phyloP scores from a whole-genome alignment of 495 filamentous ascomycete genomes.

The Xylaria acuta region DNA sequence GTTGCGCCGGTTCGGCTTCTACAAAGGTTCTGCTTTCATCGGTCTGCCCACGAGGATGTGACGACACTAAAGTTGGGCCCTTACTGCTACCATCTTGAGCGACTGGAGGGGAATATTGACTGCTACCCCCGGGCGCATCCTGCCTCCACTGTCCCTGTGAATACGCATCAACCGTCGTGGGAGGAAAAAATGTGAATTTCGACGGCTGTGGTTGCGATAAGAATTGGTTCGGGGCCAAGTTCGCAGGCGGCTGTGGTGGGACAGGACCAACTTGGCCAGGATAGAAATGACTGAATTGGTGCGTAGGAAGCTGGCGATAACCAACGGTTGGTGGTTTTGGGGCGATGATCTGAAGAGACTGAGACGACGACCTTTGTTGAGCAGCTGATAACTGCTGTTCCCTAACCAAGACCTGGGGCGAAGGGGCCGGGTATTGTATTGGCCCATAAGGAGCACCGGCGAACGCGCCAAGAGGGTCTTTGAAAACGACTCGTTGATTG shows the following conservation, averaged over 20 bases:
- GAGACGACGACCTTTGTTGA: constrained; percentile 43
- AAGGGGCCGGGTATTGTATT: constrained; percentile 41
- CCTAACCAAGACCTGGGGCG: constrained; percentile 37
- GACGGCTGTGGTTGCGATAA: constrained; percentile 36
- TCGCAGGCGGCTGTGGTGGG: constrained; percentile 30
- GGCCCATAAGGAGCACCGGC: constrained; percentile 45
- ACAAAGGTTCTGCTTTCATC: constrained; percentile 31
- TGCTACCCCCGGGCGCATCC: constrained; percentile 25
- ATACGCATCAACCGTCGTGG: constrained; percentile 40
- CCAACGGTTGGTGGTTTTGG: constrained; percentile 46
- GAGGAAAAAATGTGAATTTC: constrained; percentile 44
- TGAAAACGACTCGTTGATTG: constrained; percentile 90
- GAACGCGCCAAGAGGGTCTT: constrained; percentile 76
- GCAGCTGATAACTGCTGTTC: constrained; percentile 45
- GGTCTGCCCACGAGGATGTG: constrained; percentile 22
- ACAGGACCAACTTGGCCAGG: constrained; percentile 33
- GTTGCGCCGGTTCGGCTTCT: constrained; percentile 27
- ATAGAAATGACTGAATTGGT: constrained; percentile 39
- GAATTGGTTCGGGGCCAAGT: constrained; percentile 36
- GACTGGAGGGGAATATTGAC: constrained; percentile 25
- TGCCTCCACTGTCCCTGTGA: constrained; percentile 40
- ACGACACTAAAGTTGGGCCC: constrained; percentile 14
- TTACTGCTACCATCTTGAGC: constrained; percentile 27
- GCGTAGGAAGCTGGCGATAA: constrained; percentile 36
- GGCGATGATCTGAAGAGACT: constrained; percentile 48